These are phyloP conservation scores for Letharia lupina DNA, from an alignment of 495 filamentous ascomycete genomes.

Conservation along the genomic window DNA sequence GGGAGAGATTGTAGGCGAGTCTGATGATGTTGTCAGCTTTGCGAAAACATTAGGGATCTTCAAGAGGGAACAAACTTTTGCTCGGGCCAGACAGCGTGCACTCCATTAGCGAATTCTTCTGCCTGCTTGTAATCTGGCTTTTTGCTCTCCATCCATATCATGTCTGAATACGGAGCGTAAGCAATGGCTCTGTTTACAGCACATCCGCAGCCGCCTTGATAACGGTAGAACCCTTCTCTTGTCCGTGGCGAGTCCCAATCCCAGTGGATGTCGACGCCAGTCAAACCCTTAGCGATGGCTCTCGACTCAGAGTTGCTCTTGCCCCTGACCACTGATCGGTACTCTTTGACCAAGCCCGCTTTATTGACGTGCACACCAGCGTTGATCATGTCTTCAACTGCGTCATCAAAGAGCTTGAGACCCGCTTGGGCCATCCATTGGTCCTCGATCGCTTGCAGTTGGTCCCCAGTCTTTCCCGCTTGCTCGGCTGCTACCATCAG, in stretches of 20 bases:
- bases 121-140: slow-evolving; percentile 88
- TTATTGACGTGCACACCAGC: slow-evolving; percentile 57
- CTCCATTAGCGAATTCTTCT: slow-evolving; percentile 86
- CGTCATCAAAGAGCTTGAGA: slow-evolving; percentile 85
- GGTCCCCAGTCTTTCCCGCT: slow-evolving; percentile 67
- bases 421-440: slow-evolving; percentile 73
- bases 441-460: slow-evolving; percentile 90
- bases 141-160: slow-evolving; percentile 99
- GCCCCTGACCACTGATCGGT: slow-evolving; percentile 57
- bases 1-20: slow-evolving; percentile 93
- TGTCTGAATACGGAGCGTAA: slow-evolving; percentile 87
- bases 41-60: neutral
- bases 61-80: slow-evolving; percentile 65
- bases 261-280: slow-evolving; percentile 77
- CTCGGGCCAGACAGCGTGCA: slow-evolving; percentile 91
- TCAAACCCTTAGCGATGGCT: slow-evolving; percentile 71
- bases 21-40: slow-evolving; percentile 31
- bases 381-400: slow-evolving; percentile 75
- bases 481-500: slow-evolving; percentile 83
- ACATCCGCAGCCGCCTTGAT: slow-evolving; percentile 84
- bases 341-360: slow-evolving; percentile 55
- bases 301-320: slow-evolving; percentile 81
- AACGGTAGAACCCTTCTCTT: slow-evolving; percentile 87
- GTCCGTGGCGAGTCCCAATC: slow-evolving; percentile 90
- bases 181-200: slow-evolving; percentile 85